These are phyloP conservation scores for Hamamelis virginiana DNA, from an alignment of 164 flowering plant genomes.

Conservation along the genomic window DNA sequence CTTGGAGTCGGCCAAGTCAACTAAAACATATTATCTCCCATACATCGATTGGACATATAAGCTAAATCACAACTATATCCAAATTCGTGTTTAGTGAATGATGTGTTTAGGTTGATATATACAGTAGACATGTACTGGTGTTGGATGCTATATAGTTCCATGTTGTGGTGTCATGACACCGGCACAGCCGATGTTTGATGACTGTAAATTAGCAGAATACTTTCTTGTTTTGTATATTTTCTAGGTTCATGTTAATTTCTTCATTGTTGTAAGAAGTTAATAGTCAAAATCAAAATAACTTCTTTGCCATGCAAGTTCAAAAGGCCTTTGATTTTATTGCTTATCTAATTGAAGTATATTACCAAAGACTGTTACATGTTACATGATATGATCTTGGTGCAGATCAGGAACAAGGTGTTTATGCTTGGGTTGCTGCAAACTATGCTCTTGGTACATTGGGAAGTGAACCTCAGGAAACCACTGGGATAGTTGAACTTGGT, in stretches of 20 bases:
- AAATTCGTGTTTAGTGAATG: no score
- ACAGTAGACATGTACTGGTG: no score
- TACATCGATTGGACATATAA: no score
- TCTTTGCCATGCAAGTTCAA: not conserved
- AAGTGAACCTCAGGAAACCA: conserved; percentile 47
- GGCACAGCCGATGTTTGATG: no score
- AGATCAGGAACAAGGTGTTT: conserved; percentile 49
- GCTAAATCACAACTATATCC: no score
- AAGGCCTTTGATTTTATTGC: not conserved
- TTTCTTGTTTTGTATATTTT: not conserved
- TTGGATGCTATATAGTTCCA: no score
- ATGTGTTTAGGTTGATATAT: no score
- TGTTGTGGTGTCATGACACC: no score
- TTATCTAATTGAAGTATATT: no score
- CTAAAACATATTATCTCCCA: no score
- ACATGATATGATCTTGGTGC: conserved; percentile 15
- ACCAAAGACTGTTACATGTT: not conserved
- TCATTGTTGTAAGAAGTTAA: not conserved
- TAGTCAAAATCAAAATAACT: not conserved
- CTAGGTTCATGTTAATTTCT: not conserved
- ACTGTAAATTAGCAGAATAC: no score
- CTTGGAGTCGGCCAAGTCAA: no score
- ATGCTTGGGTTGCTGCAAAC: conserved; percentile 63
- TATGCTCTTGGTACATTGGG: conserved; percentile 59
- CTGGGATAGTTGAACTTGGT: conserved; percentile 55